These are phyloP conservation scores for Ophiostoma tasmaniense DNA, from an alignment of 2,329 filamentous ascomycete genomes.

Conservation along the genomic window DNA sequence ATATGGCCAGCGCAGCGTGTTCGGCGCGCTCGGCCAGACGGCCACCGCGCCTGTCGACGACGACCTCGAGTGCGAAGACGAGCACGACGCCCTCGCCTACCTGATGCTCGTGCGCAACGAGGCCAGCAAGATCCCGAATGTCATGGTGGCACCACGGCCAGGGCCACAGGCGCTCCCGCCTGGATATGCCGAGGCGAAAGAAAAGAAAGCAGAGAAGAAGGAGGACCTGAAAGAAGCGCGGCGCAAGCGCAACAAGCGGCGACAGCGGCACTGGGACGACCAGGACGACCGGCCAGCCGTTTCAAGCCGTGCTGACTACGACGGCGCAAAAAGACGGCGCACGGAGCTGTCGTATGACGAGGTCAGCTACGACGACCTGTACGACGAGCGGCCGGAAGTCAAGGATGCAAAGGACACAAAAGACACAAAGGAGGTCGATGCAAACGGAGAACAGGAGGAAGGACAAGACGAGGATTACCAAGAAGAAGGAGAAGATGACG, in stretches of 20 bases:
- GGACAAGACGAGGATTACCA: not conserved
- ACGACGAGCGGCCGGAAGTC: slow-evolving; percentile 23
- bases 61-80: slow-evolving; percentile 59
- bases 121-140: slow-evolving; percentile 63
- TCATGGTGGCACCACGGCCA: slow-evolving; percentile 56
- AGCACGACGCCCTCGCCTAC: slow-evolving; percentile 61
- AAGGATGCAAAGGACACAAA: not conserved
- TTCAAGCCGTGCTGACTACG: slow-evolving; percentile 23
- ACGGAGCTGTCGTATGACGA: slow-evolving; percentile 24
- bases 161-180: slow-evolving; percentile 36
- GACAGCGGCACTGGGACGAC: slow-evolving; percentile 21
- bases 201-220: slow-evolving; percentile 23
- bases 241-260: slow-evolving; percentile 12
- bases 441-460: too few relatives aligned
- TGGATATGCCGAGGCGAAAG: slow-evolving; percentile 27
- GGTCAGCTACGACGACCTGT: slow-evolving; percentile 23
- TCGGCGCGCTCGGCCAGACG: slow-evolving; percentile 51
- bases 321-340: slow-evolving; percentile 22
- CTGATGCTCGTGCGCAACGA: slow-evolving; percentile 44
- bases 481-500: slow-evolving; percentile 20
- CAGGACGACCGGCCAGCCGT: slow-evolving; percentile 19
- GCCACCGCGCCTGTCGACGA: slow-evolving; percentile 40
- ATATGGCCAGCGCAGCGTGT: slow-evolving; percentile 64
- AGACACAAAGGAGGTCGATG: too few relatives aligned
- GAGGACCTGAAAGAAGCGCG: slow-evolving; percentile 7